These are phyloP conservation scores for Globisporangium heterothallicum DNA, from an alignment of 352 stramenopile species.

Conservation along the genomic window DNA sequence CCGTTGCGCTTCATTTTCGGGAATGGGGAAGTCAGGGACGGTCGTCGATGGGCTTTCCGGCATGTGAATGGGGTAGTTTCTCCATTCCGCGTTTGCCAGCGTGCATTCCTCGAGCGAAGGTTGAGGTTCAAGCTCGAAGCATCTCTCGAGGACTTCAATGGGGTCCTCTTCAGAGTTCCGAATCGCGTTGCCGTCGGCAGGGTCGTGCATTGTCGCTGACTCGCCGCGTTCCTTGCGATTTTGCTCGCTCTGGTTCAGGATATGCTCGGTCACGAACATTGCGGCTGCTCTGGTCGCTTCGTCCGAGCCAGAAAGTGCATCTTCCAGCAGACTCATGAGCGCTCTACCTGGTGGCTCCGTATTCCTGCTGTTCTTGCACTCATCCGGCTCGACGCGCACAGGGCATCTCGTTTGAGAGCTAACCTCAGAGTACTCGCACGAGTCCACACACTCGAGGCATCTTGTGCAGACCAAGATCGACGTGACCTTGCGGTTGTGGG, in stretches of 20 bases:
- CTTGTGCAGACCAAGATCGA: slow-evolving; percentile 31
- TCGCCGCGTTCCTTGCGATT: neutral
- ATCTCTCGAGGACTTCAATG: neutral
- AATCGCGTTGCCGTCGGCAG: too few species aligned
- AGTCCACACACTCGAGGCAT: slow-evolving; percentile 40
- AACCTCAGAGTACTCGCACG: slow-evolving; percentile 35
- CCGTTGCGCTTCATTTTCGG: slow-evolving; percentile 51
- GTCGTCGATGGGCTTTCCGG: slow-evolving; percentile 13
- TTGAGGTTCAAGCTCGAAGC: neutral
- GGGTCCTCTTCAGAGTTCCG: too few species aligned
- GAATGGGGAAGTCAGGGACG: slow-evolving; percentile 18
- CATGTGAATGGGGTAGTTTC: slow-evolving; percentile 31
- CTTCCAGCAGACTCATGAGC: slow-evolving; percentile 11
- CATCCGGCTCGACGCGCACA: slow-evolving; percentile 8
- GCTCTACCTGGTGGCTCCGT: neutral
- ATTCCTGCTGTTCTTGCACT: neutral
- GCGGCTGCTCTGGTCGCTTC: slow-evolving; percentile 24
- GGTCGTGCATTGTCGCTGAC: too few species aligned
- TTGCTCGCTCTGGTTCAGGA: too few species aligned
- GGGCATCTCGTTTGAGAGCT: slow-evolving; percentile 1
- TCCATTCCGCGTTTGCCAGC: slow-evolving; percentile 30
- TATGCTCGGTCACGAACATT: slow-evolving; percentile 33
- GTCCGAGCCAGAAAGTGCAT: slow-evolving; percentile 16
- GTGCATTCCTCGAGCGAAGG: slow-evolving; percentile 23
- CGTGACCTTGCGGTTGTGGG: slow-evolving; percentile 23